Conservation (phyloP, 768 basidiomycete species). For the Lactarius psammicola region DNA sequence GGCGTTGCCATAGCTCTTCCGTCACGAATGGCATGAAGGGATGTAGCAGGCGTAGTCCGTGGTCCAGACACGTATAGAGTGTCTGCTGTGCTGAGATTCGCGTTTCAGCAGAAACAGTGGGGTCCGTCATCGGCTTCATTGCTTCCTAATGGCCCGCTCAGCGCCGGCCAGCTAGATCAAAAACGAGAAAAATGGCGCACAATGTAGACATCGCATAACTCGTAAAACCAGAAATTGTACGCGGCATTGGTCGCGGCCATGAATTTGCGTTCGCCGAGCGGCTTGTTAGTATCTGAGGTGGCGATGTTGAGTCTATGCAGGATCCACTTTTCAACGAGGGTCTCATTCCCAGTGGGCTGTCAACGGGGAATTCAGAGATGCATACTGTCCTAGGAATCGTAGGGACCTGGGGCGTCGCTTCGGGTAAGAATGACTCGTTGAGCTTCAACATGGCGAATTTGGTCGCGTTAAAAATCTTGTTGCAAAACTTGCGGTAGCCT, state of each 20-base stretch:
- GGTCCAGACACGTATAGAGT: conserved; percentile 89
- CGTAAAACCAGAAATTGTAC: conserved; percentile 97
- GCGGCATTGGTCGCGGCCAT: conserved; percentile 83
- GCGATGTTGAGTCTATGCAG: conserved; percentile 90
- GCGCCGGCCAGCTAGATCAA: not conserved
- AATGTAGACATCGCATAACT: conserved; percentile 99
- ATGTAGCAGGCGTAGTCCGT: conserved; percentile 86
- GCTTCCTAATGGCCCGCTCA: conserved; percentile 67
- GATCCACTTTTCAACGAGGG: conserved; percentile 92
- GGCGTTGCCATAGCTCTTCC: conserved; percentile 96
- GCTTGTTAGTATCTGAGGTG: conserved; percentile 68
- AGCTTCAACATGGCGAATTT: conserved; percentile 99
- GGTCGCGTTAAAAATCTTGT: conserved; percentile 99
- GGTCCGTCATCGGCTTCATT: conserved; percentile 97
- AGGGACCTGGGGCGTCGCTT: conserved; percentile 62
- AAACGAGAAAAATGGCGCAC: conserved; percentile 44
- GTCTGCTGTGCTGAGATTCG: conserved; percentile 91
- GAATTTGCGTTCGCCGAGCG: conserved; percentile 82
- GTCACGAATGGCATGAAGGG: conserved; percentile 99
- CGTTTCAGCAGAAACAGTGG: conserved; percentile 56
- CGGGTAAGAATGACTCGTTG: conserved; percentile 78
- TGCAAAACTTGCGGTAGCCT: conserved; percentile 99
- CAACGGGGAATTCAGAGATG: conserved; percentile 14
- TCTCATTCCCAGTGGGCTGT: conserved; percentile 86
- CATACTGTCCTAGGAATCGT: not conserved